phyloP scores from a whole-genome alignment of 2,329 filamentous ascomycete genomes.

The Stemphylium lycopersici region DNA sequence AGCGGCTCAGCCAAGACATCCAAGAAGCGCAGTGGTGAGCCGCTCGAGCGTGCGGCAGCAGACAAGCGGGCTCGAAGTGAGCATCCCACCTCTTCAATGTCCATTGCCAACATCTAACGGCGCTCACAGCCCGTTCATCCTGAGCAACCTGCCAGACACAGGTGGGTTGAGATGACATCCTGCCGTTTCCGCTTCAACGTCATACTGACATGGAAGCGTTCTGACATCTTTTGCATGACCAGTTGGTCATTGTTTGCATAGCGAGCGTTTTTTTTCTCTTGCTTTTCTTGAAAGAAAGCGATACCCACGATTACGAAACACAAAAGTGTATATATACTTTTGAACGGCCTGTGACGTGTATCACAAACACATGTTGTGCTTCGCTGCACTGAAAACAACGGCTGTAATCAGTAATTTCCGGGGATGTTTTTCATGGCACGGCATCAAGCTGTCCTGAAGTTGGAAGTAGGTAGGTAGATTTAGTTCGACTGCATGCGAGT shows the following conservation, averaged over 20 bases:
- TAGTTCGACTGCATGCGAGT: too few relatives aligned
- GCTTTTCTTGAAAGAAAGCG: slow-evolving; percentile 7
- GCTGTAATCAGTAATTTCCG: too few relatives aligned
- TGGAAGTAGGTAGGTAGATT: too few relatives aligned
- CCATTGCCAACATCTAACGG: slow-evolving; percentile 35
- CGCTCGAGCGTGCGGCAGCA: slow-evolving; percentile 31
- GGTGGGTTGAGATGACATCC: background rate
- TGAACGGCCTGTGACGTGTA: background rate
- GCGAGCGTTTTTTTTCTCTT: slow-evolving; percentile 17
- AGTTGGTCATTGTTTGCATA: slow-evolving; percentile 21
- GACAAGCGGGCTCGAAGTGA: slow-evolving; percentile 45
- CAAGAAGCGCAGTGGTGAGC: slow-evolving; percentile 43
- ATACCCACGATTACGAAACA: slow-evolving; percentile 24
- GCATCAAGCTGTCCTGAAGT: too few relatives aligned
- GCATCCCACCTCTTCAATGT: slow-evolving; percentile 33
- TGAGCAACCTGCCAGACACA: background rate
- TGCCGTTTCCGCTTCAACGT: background rate
- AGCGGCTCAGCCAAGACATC: slow-evolving; percentile 49
- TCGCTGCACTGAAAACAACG: too few relatives aligned
- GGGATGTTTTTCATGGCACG: too few relatives aligned
- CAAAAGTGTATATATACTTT: background rate
- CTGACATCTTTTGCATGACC: slow-evolving; percentile 1
- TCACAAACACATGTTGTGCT: too few relatives aligned
- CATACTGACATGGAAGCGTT: background rate
- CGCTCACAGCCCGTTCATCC: slow-evolving; percentile 25